Evolutionary conservation across 495 filamentous ascomycete genomes (phyloP).

Genomic region (Pyrenula aspistea): DNA sequence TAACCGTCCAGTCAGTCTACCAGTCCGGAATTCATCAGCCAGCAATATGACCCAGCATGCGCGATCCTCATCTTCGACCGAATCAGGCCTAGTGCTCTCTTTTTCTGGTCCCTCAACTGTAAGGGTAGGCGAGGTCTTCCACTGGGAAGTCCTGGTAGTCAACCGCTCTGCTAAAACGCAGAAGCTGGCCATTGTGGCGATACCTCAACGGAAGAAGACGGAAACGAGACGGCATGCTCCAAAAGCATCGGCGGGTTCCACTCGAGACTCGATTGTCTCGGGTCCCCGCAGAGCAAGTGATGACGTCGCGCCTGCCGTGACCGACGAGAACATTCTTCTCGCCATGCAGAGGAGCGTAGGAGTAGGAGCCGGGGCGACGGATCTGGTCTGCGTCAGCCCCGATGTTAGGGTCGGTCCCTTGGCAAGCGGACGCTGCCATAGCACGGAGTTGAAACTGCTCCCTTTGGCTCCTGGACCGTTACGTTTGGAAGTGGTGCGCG

Average conservation of each 20-base stretch:
- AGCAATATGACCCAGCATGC: conserved; percentile 37
- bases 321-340: conserved; percentile 76
- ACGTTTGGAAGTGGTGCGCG: conserved; percentile 64
- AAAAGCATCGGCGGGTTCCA: conserved; percentile 34
- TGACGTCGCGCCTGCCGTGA: conserved; percentile 60
- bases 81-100: conserved; percentile 66
- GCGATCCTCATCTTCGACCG: conserved; percentile 37
- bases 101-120: conserved; percentile 51
- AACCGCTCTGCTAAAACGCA: conserved; percentile 59
- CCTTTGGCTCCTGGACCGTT: conserved; percentile 65
- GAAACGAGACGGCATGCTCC: conserved; percentile 49
- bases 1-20: conserved; percentile 44
- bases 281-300: conserved; percentile 15
- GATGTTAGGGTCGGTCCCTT: conserved; percentile 76
- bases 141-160: conserved; percentile 82
- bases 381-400: conserved; percentile 70
- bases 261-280: conserved; percentile 11
- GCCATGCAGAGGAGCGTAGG: conserved; percentile 64
- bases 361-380: conserved; percentile 49
- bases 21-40: conserved; percentile 13
- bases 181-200: conserved; percentile 68
- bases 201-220: conserved; percentile 63
- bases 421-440: conserved; percentile 66
- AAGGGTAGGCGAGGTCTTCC: conserved; percentile 62
- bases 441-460: conserved; percentile 67